Conservation (phyloP, 2,329 filamentous ascomycete species). For the Byssothecium circinans region DNA sequence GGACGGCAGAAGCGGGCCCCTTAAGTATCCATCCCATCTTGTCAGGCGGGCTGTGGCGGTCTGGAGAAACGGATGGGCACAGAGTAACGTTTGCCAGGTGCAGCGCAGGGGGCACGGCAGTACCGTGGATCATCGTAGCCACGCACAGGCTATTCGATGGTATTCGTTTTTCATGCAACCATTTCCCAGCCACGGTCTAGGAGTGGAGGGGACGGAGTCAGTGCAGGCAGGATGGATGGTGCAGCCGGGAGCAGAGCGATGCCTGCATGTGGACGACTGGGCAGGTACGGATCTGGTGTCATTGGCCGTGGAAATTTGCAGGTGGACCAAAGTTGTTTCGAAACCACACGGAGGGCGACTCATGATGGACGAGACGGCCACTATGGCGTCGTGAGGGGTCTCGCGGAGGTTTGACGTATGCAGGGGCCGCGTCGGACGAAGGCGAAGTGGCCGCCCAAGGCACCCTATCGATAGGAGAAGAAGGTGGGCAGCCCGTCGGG, state of each 20-base stretch:
- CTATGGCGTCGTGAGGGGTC: too few relatives aligned
- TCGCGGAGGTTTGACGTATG: slow-evolving; percentile 5
- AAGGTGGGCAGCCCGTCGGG: neutral
- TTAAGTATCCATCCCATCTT: slow-evolving; percentile 11
- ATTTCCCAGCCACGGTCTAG: slow-evolving; percentile 8
- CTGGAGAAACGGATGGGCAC: slow-evolving; percentile 14
- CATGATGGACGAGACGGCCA: neutral
- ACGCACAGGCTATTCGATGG: slow-evolving; percentile 14
- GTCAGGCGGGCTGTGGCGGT: slow-evolving; percentile 8
- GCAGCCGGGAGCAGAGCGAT: slow-evolving; percentile 1
- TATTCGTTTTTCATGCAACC: slow-evolving; percentile 13
- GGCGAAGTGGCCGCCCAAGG: neutral
- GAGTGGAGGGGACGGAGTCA: slow-evolving; percentile 7
- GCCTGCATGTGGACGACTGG: slow-evolving; percentile 7
- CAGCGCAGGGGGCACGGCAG: slow-evolving; percentile 1
- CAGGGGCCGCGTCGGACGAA: slow-evolving; percentile 1
- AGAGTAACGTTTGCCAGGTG: slow-evolving; percentile 9
- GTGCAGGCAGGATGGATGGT: slow-evolving; percentile 16
- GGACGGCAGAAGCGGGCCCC: neutral
- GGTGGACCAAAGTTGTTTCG: slow-evolving; percentile 12
- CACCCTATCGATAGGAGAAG: neutral
- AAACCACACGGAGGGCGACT: slow-evolving; percentile 12
- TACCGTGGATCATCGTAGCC: slow-evolving; percentile 16
- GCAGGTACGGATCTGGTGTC: slow-evolving; percentile 13
- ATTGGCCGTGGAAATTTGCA: slow-evolving; percentile 11